phyloP scores from a whole-genome alignment of 805 yeast genomes.

The Metschnikowia noctiluminum region DNA sequence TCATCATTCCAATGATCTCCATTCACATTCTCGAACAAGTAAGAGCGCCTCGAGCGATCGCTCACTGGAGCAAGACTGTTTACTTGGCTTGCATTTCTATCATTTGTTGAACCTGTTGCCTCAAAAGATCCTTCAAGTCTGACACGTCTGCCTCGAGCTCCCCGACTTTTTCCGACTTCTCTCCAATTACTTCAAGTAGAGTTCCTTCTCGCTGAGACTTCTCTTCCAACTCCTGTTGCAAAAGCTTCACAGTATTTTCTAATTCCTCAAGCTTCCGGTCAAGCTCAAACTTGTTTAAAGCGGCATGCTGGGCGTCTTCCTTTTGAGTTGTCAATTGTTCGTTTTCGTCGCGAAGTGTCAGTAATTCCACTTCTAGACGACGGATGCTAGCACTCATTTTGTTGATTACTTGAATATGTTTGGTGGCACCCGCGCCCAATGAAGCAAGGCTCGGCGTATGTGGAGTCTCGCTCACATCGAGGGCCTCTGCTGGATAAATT shows the following conservation, averaged over 20 bases:
- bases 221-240: conserved; percentile 31
- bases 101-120: conserved; percentile 83
- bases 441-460: conserved; percentile 2
- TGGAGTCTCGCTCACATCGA: conserved; percentile 10
- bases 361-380: conserved; percentile 74
- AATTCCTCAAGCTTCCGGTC: conserved; percentile 29
- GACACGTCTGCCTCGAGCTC: conserved; percentile 85
- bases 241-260: conserved; percentile 24
- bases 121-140: conserved; percentile 82
- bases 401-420: conserved; percentile 59
- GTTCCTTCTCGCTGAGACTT: conserved; percentile 45
- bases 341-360: conserved; percentile 62
- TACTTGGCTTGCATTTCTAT: conserved; percentile 17
- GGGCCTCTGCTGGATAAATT: conserved; percentile 15
- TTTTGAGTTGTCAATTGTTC: conserved; percentile 52
- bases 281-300: conserved; percentile 41
- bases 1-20: too few relatives aligned
- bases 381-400: conserved; percentile 76
- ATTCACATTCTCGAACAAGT: too few relatives aligned
- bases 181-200: conserved; percentile 73
- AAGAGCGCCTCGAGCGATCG: too few relatives aligned
- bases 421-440: conserved; percentile 18
- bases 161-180: conserved; percentile 78
- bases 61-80: neutral
- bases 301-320: conserved; percentile 64